phyloP scores from a whole-genome alignment of 2,329 filamentous ascomycete genomes.

The Penicillium sclerotiorum region DNA sequence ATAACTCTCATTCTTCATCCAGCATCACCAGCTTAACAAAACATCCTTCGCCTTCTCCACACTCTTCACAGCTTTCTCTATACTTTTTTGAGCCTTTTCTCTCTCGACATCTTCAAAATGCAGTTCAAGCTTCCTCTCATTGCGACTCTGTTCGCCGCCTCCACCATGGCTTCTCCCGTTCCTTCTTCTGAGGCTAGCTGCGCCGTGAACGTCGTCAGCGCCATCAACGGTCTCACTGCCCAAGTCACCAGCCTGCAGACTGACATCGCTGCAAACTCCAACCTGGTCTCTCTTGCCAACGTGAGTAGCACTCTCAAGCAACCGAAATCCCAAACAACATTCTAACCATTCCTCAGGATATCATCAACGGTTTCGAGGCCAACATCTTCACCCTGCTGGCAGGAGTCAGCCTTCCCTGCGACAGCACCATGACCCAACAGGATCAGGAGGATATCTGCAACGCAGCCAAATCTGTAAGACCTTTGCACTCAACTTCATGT shows the following conservation, averaged over 20 bases:
- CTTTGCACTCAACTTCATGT: not conserved
- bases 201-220: not conserved
- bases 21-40: too few species aligned
- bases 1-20: too few species aligned
- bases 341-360: not conserved
- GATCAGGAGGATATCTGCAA: conserved; percentile 5
- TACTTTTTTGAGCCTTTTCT: not conserved
- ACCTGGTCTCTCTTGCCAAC: not conserved
- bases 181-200: not conserved
- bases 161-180: conserved; percentile 3
- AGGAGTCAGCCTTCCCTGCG: not conserved
- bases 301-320: not conserved
- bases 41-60: not conserved
- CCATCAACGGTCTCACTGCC: not conserved
- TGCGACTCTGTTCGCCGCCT: conserved; percentile 3
- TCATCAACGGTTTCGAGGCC: not conserved
- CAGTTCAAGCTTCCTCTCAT: conserved; percentile 6
- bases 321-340: too few species aligned
- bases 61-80: not conserved
- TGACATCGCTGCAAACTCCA: not conserved
- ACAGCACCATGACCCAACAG: not conserved
- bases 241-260: conserved; percentile 1
- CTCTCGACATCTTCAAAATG: not conserved
- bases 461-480: not conserved
- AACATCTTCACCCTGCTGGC: not conserved